Evolutionary conservation across 805 yeast species (phyloP), one percentile per base, ranked within the genome.

Genomic region (Komagataella populi): DNA sequence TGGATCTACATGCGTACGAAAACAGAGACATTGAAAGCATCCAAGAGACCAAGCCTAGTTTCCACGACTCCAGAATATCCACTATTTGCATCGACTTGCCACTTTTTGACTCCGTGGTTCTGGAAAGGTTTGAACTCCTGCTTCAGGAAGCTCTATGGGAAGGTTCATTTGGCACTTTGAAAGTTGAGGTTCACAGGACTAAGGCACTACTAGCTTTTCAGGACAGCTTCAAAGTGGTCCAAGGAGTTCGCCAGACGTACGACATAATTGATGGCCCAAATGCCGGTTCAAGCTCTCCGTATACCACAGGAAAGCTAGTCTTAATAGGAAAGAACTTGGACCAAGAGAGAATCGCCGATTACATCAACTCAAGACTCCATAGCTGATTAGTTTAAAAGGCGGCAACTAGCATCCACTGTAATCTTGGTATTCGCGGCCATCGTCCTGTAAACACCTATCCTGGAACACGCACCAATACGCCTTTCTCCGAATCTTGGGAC

Each of bases 241-340:
- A 93, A 63, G 98, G 95, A 10, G 99, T 93, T 0, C 73, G 98
- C 54, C 93, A 89, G 51, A 88, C 96, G 0, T 93, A 88, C 65
- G 99, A 93, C 55, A 70, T 87, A 2, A 72, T 83, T 3, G 80
- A 77, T 3, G 67, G 65, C 2, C 39, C 39, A 30, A 30, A 10
- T 14, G 14, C 39, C 5, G 39, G 39, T 5, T 30, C 39, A 14
- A 30, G 39, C n/a, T 30, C 39, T 3, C 39, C 39, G 14, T 30
- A 30, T 6, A 30, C 39, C 14, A 30, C 39, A 10, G 57, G 56
- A 12, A 50, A 55, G 10, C 51, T 66, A 17, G 69, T 66, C 16
- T 45, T 66, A n/a, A 66, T 66, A 18, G 70, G 70, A 1, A 65
- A 63, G 48, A 48, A 56, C 36, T 48, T 64, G 23, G 55, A 54